Conservation (phyloP, 805 yeast species). For the Alloascoidea hylecoeti region DNA sequence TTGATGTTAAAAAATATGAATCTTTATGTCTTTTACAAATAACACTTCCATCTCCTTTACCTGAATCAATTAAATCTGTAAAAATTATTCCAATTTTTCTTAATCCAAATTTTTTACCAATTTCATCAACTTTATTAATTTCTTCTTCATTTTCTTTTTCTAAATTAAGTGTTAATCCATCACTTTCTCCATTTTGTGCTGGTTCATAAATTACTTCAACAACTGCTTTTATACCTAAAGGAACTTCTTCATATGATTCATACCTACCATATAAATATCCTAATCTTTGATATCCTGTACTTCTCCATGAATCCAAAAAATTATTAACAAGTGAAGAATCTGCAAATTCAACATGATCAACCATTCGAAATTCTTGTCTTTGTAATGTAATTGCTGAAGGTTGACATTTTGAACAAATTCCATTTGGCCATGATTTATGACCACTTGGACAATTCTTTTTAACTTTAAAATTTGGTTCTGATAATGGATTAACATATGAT, state of each 20-base stretch:
- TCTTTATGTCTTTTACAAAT: slow-evolving; percentile 87
- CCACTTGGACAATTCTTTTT: slow-evolving; percentile 53
- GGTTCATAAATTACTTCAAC: slow-evolving; percentile 94
- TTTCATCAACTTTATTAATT: slow-evolving; percentile 29
- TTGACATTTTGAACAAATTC: slow-evolving; percentile 93
- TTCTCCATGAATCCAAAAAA: slow-evolving; percentile 89
- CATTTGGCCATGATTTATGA: slow-evolving; percentile 88
- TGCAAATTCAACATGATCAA: slow-evolving; percentile 91
- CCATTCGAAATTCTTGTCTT: slow-evolving; percentile 87
- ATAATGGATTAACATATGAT: slow-evolving; percentile 70
- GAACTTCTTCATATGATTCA: slow-evolving; percentile 66
- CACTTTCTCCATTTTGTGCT: slow-evolving; percentile 74
- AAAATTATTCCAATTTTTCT: slow-evolving; percentile 70
- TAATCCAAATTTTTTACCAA: slow-evolving; percentile 49
- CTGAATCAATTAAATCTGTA: slow-evolving; percentile 83
- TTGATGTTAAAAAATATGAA: slow-evolving; percentile 78
- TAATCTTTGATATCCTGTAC: slow-evolving; percentile 72
- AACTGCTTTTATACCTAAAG: slow-evolving; percentile 86
- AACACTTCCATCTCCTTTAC: slow-evolving; percentile 77
- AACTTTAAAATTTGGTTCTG: slow-evolving; percentile 57
- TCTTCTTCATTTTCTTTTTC: slow-evolving; percentile 36
- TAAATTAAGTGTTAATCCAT: slow-evolving; percentile 58
- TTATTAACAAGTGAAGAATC: slow-evolving; percentile 58
- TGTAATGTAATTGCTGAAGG: slow-evolving; percentile 91
- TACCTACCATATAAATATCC: slow-evolving; percentile 81